Evolutionary conservation across 768 basidiomycete genomes (phyloP), one percentile per base, ranked within the genome.

Genomic region (Auricularia sp.): DNA sequence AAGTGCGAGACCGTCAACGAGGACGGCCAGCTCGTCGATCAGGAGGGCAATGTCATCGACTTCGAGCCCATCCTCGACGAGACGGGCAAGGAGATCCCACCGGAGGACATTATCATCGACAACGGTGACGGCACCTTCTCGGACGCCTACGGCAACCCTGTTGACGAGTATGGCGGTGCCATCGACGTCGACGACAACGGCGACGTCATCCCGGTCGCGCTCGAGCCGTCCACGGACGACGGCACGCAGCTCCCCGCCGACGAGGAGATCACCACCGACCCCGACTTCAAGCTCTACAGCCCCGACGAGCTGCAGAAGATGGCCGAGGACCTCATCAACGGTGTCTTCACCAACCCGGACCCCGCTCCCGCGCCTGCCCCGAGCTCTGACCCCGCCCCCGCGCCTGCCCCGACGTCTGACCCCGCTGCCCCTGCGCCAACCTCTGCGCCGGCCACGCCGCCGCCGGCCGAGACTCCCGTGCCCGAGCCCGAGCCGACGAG

Each of bases 111-210:
- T 18, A 29, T 59, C 33, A 59, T 59, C 18, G 56, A 59, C 56
- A 59, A 59, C 56, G 56, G 34, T 7, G 56, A 59, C 34, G 56
- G 56, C 56, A 59, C 56, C 11, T 59, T n/a, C 56, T 59, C 56
- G 21, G 56, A 59, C 34, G 29, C 56, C 7, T 59, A 59, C 56
- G 56, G 56, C 56, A 59, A 59, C 34, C 34, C 56, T 3, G 56
- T 59, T 33, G 56, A 59, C 56, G 16, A 59, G 56, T 59, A 35
- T 10, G 56, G 56, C 24, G 56, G 56, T 18, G 56, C 56, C 8
- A 59, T 59, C 14, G 56, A 59, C 56, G 6, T 59, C 24, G 56
- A 59, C 24, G 56, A 59, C 24, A 59, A 59, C 34, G 56, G 56
- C 29, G 56, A 59, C 4, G 10, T 59, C 29, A 59, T 59, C 24